Base-by-base conservation (phyloP, 805 yeast genomes). In the Schwanniomyces vanrijiae region DNA sequence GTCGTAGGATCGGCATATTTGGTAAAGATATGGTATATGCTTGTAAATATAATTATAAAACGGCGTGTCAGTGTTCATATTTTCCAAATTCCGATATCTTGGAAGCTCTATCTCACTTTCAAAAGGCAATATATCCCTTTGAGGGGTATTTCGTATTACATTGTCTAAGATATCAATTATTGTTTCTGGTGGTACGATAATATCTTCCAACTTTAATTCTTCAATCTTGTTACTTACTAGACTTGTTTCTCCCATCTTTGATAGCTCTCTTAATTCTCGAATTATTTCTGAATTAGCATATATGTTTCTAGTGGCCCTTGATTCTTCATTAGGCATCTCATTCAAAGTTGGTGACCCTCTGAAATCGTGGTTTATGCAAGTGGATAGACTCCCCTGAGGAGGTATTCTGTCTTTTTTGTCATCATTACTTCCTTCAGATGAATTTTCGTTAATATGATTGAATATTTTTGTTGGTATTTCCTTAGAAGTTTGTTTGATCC, bases 21-120 rank as follows among this genome's bases (percentile, higher is more conserved):
- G 45, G 35, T 65, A 55, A 9, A 66, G 48, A 21, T 50, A 45
- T 8, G 62, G 63, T 29, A 68, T 56, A 11, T 21, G 14, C 39
- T 52, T 53, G 45, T 51, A 54, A 9, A 61, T 42, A 26, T 40
- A 54, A 7, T 44, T 40, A 39, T 55, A 50, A 37, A 34, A 53
- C n/a, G 45, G 52, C 2, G 47, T 31, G 31, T 45, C 41, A 3
- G 39, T 42, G 21, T 38, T 46, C 31, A 46, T 42, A 7, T 47
- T 18, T 28, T 44, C 44, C 8, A n/a, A 20, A 40, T 47, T 22
- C 47, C 44, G 37, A 24, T 44, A 28, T 26, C 38, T 40, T 19
- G 58, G 52, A 21, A 25, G 22, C 29, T 55, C 60, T 22, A 55
- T 41, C 21, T 45, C 49, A 42, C 44, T 18, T n/a, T 49, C 42